These are phyloP conservation scores for Orbilia ellipsospora DNA, from an alignment of 2,329 filamentous ascomycete genomes.

Conservation along the genomic window DNA sequence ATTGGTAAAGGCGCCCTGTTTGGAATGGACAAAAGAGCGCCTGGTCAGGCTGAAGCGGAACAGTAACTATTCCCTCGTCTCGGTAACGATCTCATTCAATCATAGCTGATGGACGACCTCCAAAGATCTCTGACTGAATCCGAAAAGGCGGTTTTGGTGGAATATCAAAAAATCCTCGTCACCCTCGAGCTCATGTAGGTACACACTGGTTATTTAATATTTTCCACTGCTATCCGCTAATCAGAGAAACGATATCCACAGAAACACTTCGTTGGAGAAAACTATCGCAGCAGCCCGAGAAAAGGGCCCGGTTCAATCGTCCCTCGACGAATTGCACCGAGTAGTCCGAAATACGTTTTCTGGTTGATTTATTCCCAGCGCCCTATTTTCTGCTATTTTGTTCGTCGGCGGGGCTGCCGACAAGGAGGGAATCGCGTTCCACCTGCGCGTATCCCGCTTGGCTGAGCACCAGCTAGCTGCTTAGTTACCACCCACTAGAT, in stretches of 20 bases:
- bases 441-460: conserved; percentile 38
- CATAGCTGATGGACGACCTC: neutral
- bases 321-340: conserved; percentile 48
- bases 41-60: conserved; percentile 5
- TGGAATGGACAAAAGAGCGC: conserved; percentile 21
- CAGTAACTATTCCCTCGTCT: conserved; percentile 1
- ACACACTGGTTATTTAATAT: neutral
- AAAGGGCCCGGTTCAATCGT: conserved; percentile 48
- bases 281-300: conserved; percentile 48
- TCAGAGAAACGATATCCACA: conserved; percentile 3
- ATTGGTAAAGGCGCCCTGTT: neutral
- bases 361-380: conserved; percentile 3
- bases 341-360: conserved; percentile 50
- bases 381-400: too few species aligned
- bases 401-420: neutral
- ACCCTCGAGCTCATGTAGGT: conserved; percentile 45
- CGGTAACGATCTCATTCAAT: neutral
- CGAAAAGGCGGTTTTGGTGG: conserved; percentile 53
- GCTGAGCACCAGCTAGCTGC: conserved; percentile 21
- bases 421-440: conserved; percentile 15
- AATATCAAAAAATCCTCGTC: conserved; percentile 52
- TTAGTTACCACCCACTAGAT: conserved; percentile 29
- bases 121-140: conserved; percentile 44
- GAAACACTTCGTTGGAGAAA: conserved; percentile 47
- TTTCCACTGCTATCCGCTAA: neutral